phyloP scores from a whole-genome alignment of 371 early-diverging fungal genomes.

The Sporodiniella umbellata region DNA sequence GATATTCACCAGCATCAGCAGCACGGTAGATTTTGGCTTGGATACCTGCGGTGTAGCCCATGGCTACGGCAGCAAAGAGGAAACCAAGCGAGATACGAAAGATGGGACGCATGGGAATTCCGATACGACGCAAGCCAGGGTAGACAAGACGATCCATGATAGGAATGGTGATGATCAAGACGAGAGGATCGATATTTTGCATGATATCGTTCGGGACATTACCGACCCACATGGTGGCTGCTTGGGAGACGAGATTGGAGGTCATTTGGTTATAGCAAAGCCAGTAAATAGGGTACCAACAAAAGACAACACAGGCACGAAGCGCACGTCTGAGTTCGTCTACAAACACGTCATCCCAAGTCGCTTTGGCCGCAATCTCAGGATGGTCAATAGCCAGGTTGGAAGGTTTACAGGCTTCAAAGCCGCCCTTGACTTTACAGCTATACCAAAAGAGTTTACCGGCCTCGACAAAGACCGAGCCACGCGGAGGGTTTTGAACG shows the following conservation, averaged over 20 bases:
- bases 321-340: constrained; percentile 64
- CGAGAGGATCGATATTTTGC: constrained; percentile 63
- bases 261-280: constrained; percentile 72
- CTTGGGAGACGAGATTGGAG: constrained; percentile 73
- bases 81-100: constrained; percentile 75
- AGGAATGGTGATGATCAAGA: constrained; percentile 68
- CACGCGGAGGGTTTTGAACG: constrained; percentile 59
- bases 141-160: constrained; percentile 67
- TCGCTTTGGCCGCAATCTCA: constrained; percentile 26
- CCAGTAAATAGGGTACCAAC: constrained; percentile 79
- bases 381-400: constrained; percentile 28
- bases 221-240: constrained; percentile 68
- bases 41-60: constrained; percentile 71
- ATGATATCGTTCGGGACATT: constrained; percentile 64
- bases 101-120: constrained; percentile 67
- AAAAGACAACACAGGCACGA: constrained; percentile 69
- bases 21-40: constrained; percentile 65
- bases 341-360: constrained; percentile 74
- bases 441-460: constrained; percentile 19
- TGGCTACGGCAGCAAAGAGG: constrained; percentile 59
- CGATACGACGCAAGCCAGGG: constrained; percentile 62
- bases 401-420: constrained; percentile 42
- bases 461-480: constrained; percentile 50
- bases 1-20: constrained; percentile 28
- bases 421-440: constrained; percentile 26